Evolutionary conservation across 352 stramenopile genomes (phyloP).

Genomic region (Globisporangium emineosum): DNA sequence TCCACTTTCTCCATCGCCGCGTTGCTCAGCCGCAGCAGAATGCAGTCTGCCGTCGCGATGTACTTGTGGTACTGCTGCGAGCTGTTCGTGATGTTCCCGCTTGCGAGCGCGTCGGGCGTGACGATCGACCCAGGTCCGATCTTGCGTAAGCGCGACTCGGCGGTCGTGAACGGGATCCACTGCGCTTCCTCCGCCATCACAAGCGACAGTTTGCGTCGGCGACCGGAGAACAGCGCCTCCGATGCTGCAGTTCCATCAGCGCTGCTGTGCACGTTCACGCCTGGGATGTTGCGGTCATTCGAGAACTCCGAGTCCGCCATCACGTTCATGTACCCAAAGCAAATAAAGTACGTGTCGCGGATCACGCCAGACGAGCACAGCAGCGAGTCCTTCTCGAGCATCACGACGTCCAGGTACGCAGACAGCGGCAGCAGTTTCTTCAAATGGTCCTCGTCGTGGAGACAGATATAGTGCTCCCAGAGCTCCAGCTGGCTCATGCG

Average conservation of each 20-base stretch:
- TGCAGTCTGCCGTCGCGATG: constrained; percentile 59
- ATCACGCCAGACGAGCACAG: constrained; percentile 36
- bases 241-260: neutral
- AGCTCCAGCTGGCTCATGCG: constrained; percentile 58
- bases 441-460: constrained; percentile 24
- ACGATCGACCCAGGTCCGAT: constrained; percentile 74
- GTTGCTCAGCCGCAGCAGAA: constrained; percentile 57
- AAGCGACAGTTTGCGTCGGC: constrained; percentile 35
- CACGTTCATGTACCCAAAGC: constrained; percentile 71
- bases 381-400: constrained; percentile 36
- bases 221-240: neutral
- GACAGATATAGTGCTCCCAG: constrained; percentile 64
- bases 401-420: constrained; percentile 57
- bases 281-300: constrained; percentile 52
- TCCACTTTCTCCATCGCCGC: constrained; percentile 59
- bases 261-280: constrained; percentile 26
- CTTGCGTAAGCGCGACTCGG: constrained; percentile 61
- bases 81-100: neutral
- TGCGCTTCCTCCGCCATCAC: constrained; percentile 42
- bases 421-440: constrained; percentile 58
- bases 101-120: constrained; percentile 40
- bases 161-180: constrained; percentile 67
- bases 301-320: constrained; percentile 68
- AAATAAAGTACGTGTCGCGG: constrained; percentile 75
- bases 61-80: constrained; percentile 51